Evolutionary conservation across 139 green algal species (phyloP).

Genomic region (Closterium sp.): DNA sequence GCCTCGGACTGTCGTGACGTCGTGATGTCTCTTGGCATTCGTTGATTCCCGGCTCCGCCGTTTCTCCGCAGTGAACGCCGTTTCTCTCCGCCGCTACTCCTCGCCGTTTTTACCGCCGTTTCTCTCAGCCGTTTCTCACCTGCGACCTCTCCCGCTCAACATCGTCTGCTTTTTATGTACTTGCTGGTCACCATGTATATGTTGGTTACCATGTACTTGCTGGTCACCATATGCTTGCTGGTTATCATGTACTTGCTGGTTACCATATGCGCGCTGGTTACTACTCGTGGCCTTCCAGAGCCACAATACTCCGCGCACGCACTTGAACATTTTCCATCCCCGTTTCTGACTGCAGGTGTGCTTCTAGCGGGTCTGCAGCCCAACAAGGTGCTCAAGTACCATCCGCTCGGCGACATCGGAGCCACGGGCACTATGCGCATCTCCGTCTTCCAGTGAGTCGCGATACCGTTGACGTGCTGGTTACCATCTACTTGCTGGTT

Average conservation of each 20-base stretch:
- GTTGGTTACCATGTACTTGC: too few species aligned
- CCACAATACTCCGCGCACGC: too few species aligned
- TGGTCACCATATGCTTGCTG: too few species aligned
- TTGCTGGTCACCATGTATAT: too few species aligned
- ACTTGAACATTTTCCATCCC: neutral
- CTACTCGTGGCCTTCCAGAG: too few species aligned
- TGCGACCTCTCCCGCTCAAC: too few species aligned
- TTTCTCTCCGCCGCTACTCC: neutral
- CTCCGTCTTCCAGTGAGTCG: neutral
- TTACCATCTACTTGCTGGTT: too few species aligned
- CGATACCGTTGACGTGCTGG: neutral
- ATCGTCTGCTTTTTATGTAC: neutral
- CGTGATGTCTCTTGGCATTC: neutral
- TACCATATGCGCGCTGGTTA: too few species aligned
- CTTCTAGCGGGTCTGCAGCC: neutral
- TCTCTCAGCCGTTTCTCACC: neutral
- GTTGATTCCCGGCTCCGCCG: too few species aligned
- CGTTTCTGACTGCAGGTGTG: neutral
- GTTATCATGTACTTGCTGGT: too few species aligned
- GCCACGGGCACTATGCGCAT: neutral
- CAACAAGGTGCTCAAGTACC: neutral
- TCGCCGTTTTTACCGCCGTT: neutral
- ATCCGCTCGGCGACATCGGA: neutral
- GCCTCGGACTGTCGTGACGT: neutral
- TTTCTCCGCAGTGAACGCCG: too few species aligned